Evolutionary conservation across 2,329 filamentous ascomycete genomes (phyloP), one percentile per base, ranked within the genome.

Genomic region (Scytalidium lignicola): DNA sequence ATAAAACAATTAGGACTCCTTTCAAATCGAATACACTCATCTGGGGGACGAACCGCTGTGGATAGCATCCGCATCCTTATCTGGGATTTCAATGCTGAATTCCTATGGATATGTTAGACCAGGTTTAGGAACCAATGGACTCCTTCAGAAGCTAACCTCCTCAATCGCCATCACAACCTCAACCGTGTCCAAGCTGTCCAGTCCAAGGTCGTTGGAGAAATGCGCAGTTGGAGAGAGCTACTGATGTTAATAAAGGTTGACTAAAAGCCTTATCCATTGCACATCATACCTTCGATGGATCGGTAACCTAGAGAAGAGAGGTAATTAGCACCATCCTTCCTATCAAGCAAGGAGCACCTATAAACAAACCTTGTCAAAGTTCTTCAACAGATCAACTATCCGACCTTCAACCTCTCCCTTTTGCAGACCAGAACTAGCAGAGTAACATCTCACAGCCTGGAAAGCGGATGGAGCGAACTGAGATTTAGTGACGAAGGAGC

Each of bases 131-230:
- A n/a, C 15, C 32, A 37, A 37, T 37, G 32, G 32, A 8, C 15
- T 17, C 15, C 6, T 37, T 17, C 15, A 29, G 44, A 51, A 47
- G 55, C 56, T 48, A 61, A 90, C 87, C 85, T 99, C 93, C 82
- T 99, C 93, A 74, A 99, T 97, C 59, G 93, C 93, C 93, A 99
- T 99, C 64, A 99, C 93, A 60, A 99, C 93, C 80, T 99, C 93
- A 57, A 99, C 93, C 56, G 93, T 96, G 72, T 99, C 93, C 71
- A 99, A 82, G 74, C 88, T 95, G 78, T 99, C 93, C 65, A 99
- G 79, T 58, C 91, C 93, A 57, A 99, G 87, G 74, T 99, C 92
- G 71, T 96, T 97, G 68, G 90, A 81, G 75, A 99, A 99, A 81
- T 97, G 91, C 51, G 92, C 86, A 47, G 76, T 78, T 56, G 82